Base-by-base conservation (phyloP, 106 monocot genomes). In the Platanthera guangdongensis region DNA sequence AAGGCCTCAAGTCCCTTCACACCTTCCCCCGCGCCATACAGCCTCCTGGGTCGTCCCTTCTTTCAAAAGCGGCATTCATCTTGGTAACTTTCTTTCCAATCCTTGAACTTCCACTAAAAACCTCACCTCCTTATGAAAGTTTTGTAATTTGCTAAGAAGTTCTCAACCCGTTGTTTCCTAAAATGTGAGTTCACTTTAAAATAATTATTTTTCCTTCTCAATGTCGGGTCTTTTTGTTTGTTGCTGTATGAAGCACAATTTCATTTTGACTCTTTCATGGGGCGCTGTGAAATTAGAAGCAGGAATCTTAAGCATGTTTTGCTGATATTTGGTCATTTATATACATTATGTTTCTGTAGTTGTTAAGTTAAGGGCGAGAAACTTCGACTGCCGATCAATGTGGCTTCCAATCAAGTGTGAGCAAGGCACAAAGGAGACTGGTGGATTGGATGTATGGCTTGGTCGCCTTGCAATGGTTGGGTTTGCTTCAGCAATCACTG, bases 401-500 rank as follows among this genome's bases (percentile, higher is more conserved):
- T 82, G 84, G 50, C 25, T 78, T 75, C 77, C 88, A 21, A 86
- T 86, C 54, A 84, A 86, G 62, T 88, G 88, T 71, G 88, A 88
- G 74, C 82, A 92, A 65, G 80, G 86, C 64, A 50, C 91, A 22
- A 88, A 92, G 60, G 69, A 74, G 63, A 78, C 76, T 67, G 63
- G 69, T 59, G 88, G 84, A 50, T 75, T 83, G 45, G 88, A 68
- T 84, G 80, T 92, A 4, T 92, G 91, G 91, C 52, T 88, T 5
- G 80, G 91, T 47, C 86, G 91, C n/a, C 59, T 84, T 14, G 91
- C 91, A 18, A 92, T 92, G 91, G 39, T 86, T 71, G 82, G 91
- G 18, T 92, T 92, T 84, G 88, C 81, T 32, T 76, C 82, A 8
- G 88, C 86, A 57, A 82, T 92, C 18, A 81, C 82, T 55, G 76